phyloP scores from a whole-genome alignment of 306 rosid genomes.

The Sphenostylis stenocarpa region DNA sequence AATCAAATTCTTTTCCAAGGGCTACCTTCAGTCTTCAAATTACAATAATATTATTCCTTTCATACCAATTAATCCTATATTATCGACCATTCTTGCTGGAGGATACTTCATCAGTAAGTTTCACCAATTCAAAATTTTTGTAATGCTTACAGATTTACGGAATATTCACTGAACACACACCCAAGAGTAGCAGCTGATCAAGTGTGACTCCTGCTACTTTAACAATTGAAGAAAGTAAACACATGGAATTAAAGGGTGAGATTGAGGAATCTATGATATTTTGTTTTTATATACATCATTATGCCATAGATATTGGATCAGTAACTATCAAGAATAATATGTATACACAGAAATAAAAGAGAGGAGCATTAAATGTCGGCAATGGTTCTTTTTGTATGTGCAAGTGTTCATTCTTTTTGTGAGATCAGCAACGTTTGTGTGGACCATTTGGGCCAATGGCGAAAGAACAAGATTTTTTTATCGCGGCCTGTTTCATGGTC shows the following conservation, averaged over 20 bases:
- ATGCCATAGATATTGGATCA: constrained; percentile 21
- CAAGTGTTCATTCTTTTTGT: constrained; percentile 20
- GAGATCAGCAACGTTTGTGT: constrained; percentile 15
- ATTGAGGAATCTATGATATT: neutral
- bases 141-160: neutral
- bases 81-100: neutral
- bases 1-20: constrained; percentile 7
- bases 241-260: constrained; percentile 14
- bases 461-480: constrained; percentile 11
- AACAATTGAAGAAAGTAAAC: constrained; percentile 21
- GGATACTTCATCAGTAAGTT: neutral
- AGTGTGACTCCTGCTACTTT: constrained; percentile 8
- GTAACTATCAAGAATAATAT: constrained; percentile 26
- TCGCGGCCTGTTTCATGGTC: constrained; percentile 9
- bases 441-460: constrained; percentile 45
- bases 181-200: neutral
- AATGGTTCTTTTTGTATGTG: neutral
- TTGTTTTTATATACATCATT: constrained; percentile 6
- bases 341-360: neutral
- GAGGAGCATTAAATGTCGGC: constrained; percentile 8
- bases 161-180: neutral
- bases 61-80: neutral
- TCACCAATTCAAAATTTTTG: neutral
- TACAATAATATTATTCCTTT: constrained; percentile 5
- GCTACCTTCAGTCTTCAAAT: constrained; percentile 3